Evolutionary conservation across 2,329 filamentous ascomycete genomes (phyloP).

Genomic region (Sporothrix mexicana): DNA sequence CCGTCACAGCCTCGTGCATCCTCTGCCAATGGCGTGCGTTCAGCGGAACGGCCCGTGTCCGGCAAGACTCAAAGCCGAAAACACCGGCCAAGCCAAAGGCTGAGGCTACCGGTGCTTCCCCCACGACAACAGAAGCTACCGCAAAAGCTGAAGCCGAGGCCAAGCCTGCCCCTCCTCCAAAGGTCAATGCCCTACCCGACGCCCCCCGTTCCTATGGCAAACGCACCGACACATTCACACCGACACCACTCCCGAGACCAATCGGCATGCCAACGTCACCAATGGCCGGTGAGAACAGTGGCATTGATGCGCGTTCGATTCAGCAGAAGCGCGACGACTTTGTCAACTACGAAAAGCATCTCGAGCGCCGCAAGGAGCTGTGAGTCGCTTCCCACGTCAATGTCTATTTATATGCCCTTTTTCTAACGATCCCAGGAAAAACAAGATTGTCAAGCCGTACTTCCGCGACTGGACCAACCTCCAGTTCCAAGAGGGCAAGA

Average conservation of each 20-base stretch:
- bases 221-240: slow-evolving; percentile 60
- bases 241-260: slow-evolving; percentile 69
- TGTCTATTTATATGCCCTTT: no score
- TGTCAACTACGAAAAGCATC: slow-evolving; percentile 82
- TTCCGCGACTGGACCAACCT: slow-evolving; percentile 95
- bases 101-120: background rate
- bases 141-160: background rate
- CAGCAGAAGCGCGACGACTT: slow-evolving; percentile 78
- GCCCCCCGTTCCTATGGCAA: slow-evolving; percentile 67
- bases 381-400: no score
- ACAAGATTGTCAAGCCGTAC: slow-evolving; percentile 83
- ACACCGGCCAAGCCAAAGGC: slow-evolving; percentile 15
- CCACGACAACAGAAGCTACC: background rate
- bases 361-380: slow-evolving; percentile 77
- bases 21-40: slow-evolving; percentile 55
- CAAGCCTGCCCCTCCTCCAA: slow-evolving; percentile 1
- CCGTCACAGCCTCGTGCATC: slow-evolving; percentile 47
- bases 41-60: slow-evolving; percentile 21
- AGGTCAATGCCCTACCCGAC: slow-evolving; percentile 53
- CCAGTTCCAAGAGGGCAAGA: slow-evolving; percentile 83
- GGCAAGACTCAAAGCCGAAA: slow-evolving; percentile 37
- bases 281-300: slow-evolving; percentile 78
- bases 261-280: slow-evolving; percentile 83
- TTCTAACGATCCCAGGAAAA: no score
- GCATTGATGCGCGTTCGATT: slow-evolving; percentile 70